Evolutionary conservation across 768 basidiomycete species (phyloP).

Genomic region (Russula ochroleuca): DNA sequence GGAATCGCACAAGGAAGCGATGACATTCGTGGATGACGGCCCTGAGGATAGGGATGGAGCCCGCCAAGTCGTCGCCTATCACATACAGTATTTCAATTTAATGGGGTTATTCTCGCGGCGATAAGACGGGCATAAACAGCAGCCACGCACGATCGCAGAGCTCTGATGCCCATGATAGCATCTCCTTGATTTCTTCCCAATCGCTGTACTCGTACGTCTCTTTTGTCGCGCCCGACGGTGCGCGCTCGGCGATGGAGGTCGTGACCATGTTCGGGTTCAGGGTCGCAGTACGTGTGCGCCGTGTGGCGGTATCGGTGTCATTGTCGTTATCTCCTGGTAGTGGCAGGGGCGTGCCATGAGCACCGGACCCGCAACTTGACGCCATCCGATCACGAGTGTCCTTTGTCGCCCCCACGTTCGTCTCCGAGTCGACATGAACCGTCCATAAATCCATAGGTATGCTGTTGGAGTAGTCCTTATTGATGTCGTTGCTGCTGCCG

Average conservation of each 20-base stretch:
- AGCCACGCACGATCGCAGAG: conserved; percentile 51
- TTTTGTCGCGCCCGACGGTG: neutral
- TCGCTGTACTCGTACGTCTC: conserved; percentile 40
- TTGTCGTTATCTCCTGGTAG: neutral
- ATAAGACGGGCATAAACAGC: neutral
- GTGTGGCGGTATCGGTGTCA: neutral
- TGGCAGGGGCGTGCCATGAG: neutral
- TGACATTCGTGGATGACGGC: conserved; percentile 66
- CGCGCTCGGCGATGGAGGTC: conserved; percentile 25
- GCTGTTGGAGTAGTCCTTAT: neutral
- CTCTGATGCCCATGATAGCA: conserved; percentile 53
- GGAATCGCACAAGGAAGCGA: conserved; percentile 51
- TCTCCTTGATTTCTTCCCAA: conserved; percentile 61
- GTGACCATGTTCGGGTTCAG: conserved; percentile 18
- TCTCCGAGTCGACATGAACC: conserved; percentile 11
- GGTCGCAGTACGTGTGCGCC: too few relatives aligned
- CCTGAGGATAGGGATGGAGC: conserved; percentile 52
- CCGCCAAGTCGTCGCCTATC: conserved; percentile 38
- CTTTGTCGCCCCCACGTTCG: neutral
- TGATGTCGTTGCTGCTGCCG: neutral
- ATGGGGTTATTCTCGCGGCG: neutral
- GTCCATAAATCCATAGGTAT: conserved; percentile 17
- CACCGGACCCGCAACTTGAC: too few relatives aligned
- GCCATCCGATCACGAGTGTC: neutral
- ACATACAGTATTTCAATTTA: neutral